phyloP scores from a whole-genome alignment of 208 protist genomes.

The Naegleria lovaniensis region DNA sequence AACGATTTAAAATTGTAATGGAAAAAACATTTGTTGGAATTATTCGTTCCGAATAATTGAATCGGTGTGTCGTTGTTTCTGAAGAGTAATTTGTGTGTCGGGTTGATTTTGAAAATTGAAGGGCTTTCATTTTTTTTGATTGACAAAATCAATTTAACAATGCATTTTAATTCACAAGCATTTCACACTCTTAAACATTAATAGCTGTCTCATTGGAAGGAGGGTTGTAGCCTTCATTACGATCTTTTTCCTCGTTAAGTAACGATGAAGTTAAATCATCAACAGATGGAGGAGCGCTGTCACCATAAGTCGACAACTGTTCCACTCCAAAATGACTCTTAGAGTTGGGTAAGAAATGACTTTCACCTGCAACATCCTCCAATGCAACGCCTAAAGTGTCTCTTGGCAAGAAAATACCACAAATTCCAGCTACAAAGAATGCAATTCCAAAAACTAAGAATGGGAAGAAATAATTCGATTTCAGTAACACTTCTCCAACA shows the following conservation, averaged over 20 bases:
- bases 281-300: background rate
- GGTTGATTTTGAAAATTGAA: too few species aligned
- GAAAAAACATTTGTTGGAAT: too few species aligned
- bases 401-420: background rate
- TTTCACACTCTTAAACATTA: background rate
- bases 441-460: constrained; percentile 3
- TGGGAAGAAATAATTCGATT: background rate
- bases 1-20: too few species aligned
- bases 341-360: background rate
- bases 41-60: too few species aligned
- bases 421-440: background rate
- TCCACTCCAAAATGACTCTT: background rate
- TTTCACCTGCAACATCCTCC: background rate
- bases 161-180: too few species aligned
- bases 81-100: too few species aligned
- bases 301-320: background rate
- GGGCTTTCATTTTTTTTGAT: too few species aligned
- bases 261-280: background rate
- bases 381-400: background rate
- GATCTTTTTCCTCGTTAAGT: background rate
- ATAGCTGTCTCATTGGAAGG: background rate
- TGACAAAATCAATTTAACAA: too few species aligned
- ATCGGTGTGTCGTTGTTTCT: too few species aligned
- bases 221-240: background rate
- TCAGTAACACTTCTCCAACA: background rate